These are phyloP conservation scores for Colletotrichum sidae DNA, from an alignment of 2,329 filamentous ascomycete genomes.

Conservation along the genomic window DNA sequence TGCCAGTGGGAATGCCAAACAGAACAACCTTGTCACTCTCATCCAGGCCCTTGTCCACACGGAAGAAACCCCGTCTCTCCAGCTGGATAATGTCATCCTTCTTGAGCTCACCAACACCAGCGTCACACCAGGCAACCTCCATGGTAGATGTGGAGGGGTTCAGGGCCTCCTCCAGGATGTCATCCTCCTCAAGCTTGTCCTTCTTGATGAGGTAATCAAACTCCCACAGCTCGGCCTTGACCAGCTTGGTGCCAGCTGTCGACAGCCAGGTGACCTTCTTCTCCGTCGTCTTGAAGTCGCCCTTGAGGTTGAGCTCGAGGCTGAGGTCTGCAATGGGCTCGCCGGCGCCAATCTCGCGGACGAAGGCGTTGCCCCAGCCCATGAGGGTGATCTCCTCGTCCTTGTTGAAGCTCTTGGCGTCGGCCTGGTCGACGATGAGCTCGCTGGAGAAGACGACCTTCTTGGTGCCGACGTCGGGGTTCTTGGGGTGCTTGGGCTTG, in stretches of 20 bases:
- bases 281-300: slow-evolving; percentile 93
- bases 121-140: slow-evolving; percentile 82
- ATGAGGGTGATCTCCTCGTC: slow-evolving; percentile 95
- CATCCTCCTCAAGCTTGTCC: slow-evolving; percentile 91
- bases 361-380: slow-evolving; percentile 94
- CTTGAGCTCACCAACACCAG: slow-evolving; percentile 82
- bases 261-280: slow-evolving; percentile 98
- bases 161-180: slow-evolving; percentile 85
- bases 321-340: slow-evolving; percentile 76
- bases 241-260: slow-evolving; percentile 77
- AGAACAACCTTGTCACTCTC: slow-evolving; percentile 63
- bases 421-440: slow-evolving; percentile 86
- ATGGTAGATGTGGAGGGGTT: slow-evolving; percentile 80
- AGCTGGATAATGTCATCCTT: slow-evolving; percentile 94
- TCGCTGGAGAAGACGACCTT: slow-evolving; percentile 82
- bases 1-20: slow-evolving; percentile 69
- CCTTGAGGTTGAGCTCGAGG: slow-evolving; percentile 88
- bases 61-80: slow-evolving; percentile 91
- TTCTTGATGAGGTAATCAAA: slow-evolving; percentile 97
- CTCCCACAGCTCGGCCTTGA: slow-evolving; percentile 88
- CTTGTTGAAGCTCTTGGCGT: slow-evolving; percentile 82
- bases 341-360: slow-evolving; percentile 71
- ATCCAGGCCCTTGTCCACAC: slow-evolving; percentile 77
- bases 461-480: slow-evolving; percentile 85
- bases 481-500: slow-evolving; percentile 91